A percentile compares a stretch with the other conserved stretches of the same genome.
Evolutionary conservation across 495 filamentous ascomycete species (phyloP).

Genomic region (Monascus purpureus): DNA sequence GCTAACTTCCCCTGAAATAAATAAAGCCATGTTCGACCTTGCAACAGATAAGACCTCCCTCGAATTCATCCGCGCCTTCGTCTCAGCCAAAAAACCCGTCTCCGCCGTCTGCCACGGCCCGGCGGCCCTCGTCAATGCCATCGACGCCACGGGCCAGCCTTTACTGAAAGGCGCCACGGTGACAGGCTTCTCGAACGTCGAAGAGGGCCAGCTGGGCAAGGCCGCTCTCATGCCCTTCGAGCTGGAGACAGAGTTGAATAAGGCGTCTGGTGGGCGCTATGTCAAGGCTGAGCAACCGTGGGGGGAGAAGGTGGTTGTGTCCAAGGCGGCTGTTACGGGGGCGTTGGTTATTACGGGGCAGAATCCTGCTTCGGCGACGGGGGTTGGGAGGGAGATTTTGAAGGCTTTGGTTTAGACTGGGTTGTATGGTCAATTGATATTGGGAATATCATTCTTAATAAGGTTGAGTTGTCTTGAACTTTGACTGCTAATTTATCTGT

Average conservation of each 20-base stretch:
- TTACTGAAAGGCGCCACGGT: conserved; percentile 42
- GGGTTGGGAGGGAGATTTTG: conserved; percentile 1
- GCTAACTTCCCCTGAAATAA: too few relatives aligned
- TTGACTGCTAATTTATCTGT: too few relatives aligned
- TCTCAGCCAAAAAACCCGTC: conserved; percentile 43
- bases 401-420: not conserved
- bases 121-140: conserved; percentile 44
- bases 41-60: conserved; percentile 34
- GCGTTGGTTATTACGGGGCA: conserved; percentile 58
- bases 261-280: conserved; percentile 36
- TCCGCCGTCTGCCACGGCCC: conserved; percentile 59
- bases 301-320: conserved; percentile 45
- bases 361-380: conserved; percentile 53
- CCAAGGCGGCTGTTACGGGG: conserved; percentile 19
- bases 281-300: conserved; percentile 45
- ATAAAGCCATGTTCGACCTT: conserved; percentile 57
- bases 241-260: conserved; percentile 45
- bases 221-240: conserved; percentile 44
- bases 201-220: conserved; percentile 43
- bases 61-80: conserved; percentile 46
- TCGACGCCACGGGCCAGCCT: conserved; percentile 31
- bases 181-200: conserved; percentile 55
- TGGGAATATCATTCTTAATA: too few relatives aligned
- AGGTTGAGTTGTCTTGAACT: too few relatives aligned
- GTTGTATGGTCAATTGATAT: too few relatives aligned